Evolutionary conservation across 2,329 filamentous ascomycete species (phyloP), one percentile per base, ranked within the genome.

Genomic region (Trichoderma koningii): DNA sequence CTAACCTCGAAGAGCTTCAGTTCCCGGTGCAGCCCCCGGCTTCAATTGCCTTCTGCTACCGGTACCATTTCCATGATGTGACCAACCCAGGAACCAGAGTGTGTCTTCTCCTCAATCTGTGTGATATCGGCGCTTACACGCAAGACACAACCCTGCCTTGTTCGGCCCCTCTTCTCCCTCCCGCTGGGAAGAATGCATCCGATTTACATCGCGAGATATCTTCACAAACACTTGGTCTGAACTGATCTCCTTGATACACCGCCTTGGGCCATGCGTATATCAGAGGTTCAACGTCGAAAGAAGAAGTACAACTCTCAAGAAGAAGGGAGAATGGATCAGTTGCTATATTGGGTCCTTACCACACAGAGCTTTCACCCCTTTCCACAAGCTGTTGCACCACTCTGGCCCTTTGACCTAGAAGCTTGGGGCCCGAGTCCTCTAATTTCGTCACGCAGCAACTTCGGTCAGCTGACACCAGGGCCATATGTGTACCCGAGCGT

Each of bases 401-500:
- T 42, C 15, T 50, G 21, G 41, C 30, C 34, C 19, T 34, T 28
- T 38, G 7, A 48, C 30, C 6, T 34, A 23, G 23, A 14, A 15
- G n/a, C 2, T 38, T 34, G 21, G 17, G 9, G n/a, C 26, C 14
- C 23, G 45, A 12, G 15, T 7, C 17, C 55, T 34, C 30, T 38
- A 7, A 28, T 19, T 7, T 26, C 17, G 44, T 56, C 52, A 42
- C 42, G 41, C 61, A 55, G 17, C 38, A 55, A 50, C 6, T 17
- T 56, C 44, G n/a, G 47, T 44, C 50, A 63, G 30, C 61, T 50
- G 42, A 52, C 34, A 41, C 52, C 19, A 50, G 26, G 19, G 30
- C 44, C 42, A 55, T 42, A 55, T 56, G 61, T 48, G 19, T 63
- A 55, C 61, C 61, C 61, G 52, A 48, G 15, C 30, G 23, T 21